Conservation (phyloP, 208 protist species). For the Trypanosoma conorhini region DNA sequence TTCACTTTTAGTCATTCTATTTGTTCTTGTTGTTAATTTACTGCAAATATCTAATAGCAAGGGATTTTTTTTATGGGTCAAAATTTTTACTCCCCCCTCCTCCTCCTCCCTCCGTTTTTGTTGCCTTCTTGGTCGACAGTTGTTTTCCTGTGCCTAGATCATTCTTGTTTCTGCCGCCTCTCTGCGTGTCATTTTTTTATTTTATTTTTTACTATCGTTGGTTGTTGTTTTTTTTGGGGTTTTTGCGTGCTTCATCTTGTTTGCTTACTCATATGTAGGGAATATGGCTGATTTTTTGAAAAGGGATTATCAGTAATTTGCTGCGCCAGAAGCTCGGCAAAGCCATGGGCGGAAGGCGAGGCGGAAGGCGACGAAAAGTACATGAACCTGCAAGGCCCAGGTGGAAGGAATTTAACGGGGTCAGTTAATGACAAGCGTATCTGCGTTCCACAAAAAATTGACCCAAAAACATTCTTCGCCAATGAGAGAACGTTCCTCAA, state of each 20-base stretch:
- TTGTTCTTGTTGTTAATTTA: not conserved
- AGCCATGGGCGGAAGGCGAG: conserved; percentile 87
- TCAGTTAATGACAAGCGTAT: conserved; percentile 86
- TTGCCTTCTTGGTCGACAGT: not conserved
- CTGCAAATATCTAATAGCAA: not conserved
- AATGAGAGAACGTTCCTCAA: conserved; percentile 94
- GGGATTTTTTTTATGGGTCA: conserved; percentile 1
- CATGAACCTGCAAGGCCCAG: conserved; percentile 66
- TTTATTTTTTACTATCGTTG: not conserved
- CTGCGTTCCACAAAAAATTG: conserved; percentile 91
- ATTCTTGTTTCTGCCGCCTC: not conserved
- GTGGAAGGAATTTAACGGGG: conserved; percentile 75
- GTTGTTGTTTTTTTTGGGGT: conserved; percentile 3
- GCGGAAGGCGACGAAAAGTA: conserved; percentile 88
- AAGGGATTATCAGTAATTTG: conserved; percentile 67
- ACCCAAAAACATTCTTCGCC: conserved; percentile 93
- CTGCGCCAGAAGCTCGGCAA: conserved; percentile 63
- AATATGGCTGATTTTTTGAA: conserved; percentile 33
- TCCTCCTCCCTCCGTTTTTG: not conserved
- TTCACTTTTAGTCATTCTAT: not conserved
- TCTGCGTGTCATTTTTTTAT: not conserved
- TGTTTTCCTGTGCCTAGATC: not conserved
- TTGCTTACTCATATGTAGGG: not conserved
- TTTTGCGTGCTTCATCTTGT: not conserved
- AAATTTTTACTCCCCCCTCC: not conserved